Conservation (phyloP, 495 filamentous ascomycete genomes). For the Extremus antarcticus region DNA sequence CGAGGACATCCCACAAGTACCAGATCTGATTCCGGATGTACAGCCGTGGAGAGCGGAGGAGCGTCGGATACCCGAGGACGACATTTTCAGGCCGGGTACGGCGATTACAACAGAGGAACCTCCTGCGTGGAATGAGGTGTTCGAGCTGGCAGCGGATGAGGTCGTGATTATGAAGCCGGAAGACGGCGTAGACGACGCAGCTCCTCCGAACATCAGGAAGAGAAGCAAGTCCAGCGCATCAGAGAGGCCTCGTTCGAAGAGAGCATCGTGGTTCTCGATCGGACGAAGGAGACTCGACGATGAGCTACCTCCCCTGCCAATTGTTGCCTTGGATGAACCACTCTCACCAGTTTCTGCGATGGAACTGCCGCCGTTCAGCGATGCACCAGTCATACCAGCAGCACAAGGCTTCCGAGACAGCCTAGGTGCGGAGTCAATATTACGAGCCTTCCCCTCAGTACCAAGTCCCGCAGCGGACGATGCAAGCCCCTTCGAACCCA, state of each 20-base stretch:
- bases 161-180: background rate
- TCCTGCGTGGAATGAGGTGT: background rate
- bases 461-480: background rate
- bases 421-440: background rate
- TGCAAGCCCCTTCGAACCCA: background rate
- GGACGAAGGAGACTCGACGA: background rate
- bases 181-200: background rate
- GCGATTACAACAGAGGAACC: background rate
- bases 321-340: background rate
- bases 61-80: background rate
- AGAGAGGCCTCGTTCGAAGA: background rate
- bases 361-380: background rate
- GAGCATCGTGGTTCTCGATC: background rate
- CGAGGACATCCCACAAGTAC: background rate
- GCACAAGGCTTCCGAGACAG: background rate
- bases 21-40: background rate
- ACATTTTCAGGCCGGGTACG: background rate
- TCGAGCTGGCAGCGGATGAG: background rate
- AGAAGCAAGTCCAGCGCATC: background rate
- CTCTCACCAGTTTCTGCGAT: background rate
- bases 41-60: background rate
- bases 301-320: background rate
- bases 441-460: background rate
- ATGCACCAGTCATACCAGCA: background rate
- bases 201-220: background rate